A percentile compares a stretch with the other conserved stretches of the same genome.
These are phyloP conservation scores for Colletotrichum filicis DNA, from an alignment of 2,329 filamentous ascomycete species.

Conservation along the genomic window DNA sequence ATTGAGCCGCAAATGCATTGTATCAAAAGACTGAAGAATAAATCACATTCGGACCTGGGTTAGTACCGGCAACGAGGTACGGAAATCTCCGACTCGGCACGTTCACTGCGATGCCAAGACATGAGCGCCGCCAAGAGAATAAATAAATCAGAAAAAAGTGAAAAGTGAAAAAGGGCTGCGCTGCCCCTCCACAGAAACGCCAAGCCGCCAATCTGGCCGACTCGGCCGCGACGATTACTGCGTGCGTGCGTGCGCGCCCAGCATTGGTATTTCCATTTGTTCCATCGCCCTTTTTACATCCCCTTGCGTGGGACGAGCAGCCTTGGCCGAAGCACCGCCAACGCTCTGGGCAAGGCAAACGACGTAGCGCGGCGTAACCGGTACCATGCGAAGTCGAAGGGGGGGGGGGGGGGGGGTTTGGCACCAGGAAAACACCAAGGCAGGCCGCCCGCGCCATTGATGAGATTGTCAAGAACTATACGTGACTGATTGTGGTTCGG, in stretches of 20 bases:
- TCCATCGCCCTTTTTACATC: too few species aligned
- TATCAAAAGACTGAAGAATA: neutral
- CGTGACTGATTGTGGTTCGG: neutral
- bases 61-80: neutral
- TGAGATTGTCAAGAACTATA: neutral
- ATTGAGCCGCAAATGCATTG: neutral
- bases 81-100: conserved; percentile 17
- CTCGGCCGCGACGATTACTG: conserved; percentile 5
- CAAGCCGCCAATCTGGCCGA: conserved; percentile 14
- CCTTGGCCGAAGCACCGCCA: conserved; percentile 26
- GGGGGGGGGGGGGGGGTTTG: neutral
- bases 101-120: neutral
- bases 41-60: neutral
- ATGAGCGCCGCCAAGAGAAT: neutral
- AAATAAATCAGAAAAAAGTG: neutral
- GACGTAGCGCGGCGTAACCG: neutral
- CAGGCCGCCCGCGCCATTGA: neutral
- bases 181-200: conserved; percentile 1
- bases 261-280: neutral
- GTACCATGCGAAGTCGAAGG: neutral
- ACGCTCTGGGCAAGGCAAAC: conserved; percentile 11
- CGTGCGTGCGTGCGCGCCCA: neutral
- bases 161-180: neutral
- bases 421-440: neutral
- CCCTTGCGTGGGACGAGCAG: neutral